These are phyloP conservation scores for Fagus crenata DNA, from an alignment of 306 rosid species.

Conservation along the genomic window DNA sequence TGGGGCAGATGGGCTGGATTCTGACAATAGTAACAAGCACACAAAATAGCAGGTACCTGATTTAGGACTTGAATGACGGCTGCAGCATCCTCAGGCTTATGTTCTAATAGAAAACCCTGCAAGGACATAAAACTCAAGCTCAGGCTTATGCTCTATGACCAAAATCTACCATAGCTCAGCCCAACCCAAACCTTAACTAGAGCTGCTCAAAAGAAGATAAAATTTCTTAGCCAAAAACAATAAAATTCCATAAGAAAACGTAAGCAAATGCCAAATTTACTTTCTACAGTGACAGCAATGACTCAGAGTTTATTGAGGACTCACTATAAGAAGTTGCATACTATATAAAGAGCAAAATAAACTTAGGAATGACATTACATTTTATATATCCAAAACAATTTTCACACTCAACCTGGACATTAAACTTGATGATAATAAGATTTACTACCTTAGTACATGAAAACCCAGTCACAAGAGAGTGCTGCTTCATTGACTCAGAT, in stretches of 20 bases:
- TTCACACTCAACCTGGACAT: slow-evolving; percentile 7
- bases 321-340: slow-evolving; percentile 10
- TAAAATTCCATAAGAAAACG: not conserved
- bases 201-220: slow-evolving; percentile 12
- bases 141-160: not conserved
- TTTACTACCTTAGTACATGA: slow-evolving; percentile 74
- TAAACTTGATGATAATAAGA: not conserved
- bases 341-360: not conserved
- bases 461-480: slow-evolving; percentile 66
- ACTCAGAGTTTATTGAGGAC: slow-evolving; percentile 8
- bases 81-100: slow-evolving; percentile 71
- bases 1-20: not conserved
- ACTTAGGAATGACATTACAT: slow-evolving; percentile 1
- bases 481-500: slow-evolving; percentile 64
- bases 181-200: slow-evolving; percentile 6
- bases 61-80: slow-evolving; percentile 59
- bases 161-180: slow-evolving; percentile 15
- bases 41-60: slow-evolving; percentile 50
- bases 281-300: slow-evolving; percentile 8
- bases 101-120: slow-evolving; percentile 75
- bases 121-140: slow-evolving; percentile 18
- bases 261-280: not conserved
- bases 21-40: slow-evolving; percentile 3
- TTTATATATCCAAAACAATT: slow-evolving; percentile 11
- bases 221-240: not conserved